phyloP scores from a whole-genome alignment of 192 early-diverging fungal genomes.

The Allomyces macrogynus region DNA sequence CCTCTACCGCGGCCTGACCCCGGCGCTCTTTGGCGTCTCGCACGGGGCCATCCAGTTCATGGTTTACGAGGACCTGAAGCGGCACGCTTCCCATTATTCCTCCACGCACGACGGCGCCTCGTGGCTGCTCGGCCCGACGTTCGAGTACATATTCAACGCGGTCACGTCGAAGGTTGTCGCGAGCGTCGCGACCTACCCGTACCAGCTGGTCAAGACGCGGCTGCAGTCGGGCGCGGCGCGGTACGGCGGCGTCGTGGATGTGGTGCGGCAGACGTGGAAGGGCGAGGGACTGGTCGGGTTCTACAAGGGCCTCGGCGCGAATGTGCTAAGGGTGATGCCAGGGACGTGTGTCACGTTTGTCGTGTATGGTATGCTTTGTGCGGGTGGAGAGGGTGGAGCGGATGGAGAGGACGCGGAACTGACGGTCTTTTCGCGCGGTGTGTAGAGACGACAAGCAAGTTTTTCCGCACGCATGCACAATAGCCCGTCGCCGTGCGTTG shows the following conservation, averaged over 20 bases:
- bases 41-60: constrained; percentile 96
- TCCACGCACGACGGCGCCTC: background rate
- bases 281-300: constrained; percentile 63
- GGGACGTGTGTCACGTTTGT: constrained; percentile 88
- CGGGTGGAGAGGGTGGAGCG: too few species aligned
- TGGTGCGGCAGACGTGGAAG: constrained; percentile 41
- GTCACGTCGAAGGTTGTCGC: constrained; percentile 71
- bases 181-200: constrained; percentile 74
- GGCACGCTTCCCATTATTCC: constrained; percentile 20
- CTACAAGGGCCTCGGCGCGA: constrained; percentile 81
- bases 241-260: constrained; percentile 53
- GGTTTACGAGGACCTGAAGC: constrained; percentile 95
- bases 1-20: constrained; percentile 59
- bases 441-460: too few species aligned
- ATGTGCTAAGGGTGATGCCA: constrained; percentile 70
- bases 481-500: too few species aligned
- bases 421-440: too few species aligned
- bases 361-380: constrained; percentile 52
- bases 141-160: constrained; percentile 68
- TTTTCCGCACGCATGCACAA: too few species aligned
- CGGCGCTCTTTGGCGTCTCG: constrained; percentile 76
- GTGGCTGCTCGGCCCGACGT: constrained; percentile 5
- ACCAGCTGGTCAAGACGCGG: constrained; percentile 70
- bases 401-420: too few species aligned
- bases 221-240: constrained; percentile 40